Conservation (phyloP, 768 basidiomycete species). For the Butyriboletus loyo region DNA sequence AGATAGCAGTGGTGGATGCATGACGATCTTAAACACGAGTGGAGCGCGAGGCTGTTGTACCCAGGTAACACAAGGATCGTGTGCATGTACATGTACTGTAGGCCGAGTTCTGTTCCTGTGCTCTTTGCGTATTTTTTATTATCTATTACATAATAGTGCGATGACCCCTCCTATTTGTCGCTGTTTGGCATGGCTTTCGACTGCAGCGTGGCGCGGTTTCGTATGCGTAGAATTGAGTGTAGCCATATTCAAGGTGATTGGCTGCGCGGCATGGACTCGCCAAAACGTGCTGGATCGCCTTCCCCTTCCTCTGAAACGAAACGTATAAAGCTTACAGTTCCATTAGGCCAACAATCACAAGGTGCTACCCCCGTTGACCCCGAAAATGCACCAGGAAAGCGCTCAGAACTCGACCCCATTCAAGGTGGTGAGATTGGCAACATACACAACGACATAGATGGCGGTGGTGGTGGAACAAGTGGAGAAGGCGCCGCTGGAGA, state of each 20-base stretch:
- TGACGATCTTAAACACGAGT: background rate
- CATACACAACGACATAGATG: constrained; percentile 43
- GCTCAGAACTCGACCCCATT: constrained; percentile 84
- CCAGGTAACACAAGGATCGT: background rate
- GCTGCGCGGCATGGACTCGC: constrained; percentile 51
- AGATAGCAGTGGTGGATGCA: background rate
- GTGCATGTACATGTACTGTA: background rate
- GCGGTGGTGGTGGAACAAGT: constrained; percentile 11
- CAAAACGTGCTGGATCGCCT: constrained; percentile 62
- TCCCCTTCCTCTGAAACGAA: constrained; percentile 54
- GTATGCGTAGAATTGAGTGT: constrained; percentile 10
- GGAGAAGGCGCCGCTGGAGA: constrained; percentile 29
- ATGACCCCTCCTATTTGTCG: constrained; percentile 22
- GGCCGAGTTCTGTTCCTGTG: background rate
- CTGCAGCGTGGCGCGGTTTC: constrained; percentile 5
- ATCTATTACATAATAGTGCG: too few species aligned
- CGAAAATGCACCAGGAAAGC: constrained; percentile 78
- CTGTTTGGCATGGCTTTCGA: constrained; percentile 11
- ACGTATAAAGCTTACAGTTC: constrained; percentile 54
- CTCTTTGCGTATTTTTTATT: too few species aligned
- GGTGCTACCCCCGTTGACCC: constrained; percentile 77
- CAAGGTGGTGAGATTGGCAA: constrained; percentile 78
- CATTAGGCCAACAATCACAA: constrained; percentile 46
- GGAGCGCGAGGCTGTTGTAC: background rate
- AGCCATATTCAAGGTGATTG: constrained; percentile 27